Percentiles rank a stretch among this genome's conserved stretches.
Conservation (phyloP, 257 asterid species). For the Nicotiana noctiflora region DNA sequence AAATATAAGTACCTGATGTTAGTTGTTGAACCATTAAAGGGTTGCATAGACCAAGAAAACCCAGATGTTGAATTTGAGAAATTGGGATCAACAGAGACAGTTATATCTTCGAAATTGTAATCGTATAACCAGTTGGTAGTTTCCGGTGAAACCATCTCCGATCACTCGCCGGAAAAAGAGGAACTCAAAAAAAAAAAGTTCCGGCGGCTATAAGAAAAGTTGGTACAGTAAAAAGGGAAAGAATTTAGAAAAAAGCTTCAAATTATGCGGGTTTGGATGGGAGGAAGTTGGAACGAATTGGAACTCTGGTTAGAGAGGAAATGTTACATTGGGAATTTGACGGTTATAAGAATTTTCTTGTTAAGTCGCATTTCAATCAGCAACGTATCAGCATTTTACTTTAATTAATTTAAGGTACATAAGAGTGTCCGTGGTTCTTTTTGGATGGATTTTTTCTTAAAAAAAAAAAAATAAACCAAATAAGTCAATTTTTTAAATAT, state of each 20-base stretch:
- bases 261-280: not conserved
- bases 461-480: no score
- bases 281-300: not conserved
- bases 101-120: constrained; percentile 64
- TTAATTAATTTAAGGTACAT: no score
- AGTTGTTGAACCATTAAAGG: constrained; percentile 53
- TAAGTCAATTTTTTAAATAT: no score
- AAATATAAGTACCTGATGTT: constrained; percentile 35
- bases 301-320: not conserved
- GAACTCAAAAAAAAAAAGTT: not conserved
- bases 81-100: constrained; percentile 37
- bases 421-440: no score
- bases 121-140: constrained; percentile 80
- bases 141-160: constrained; percentile 71
- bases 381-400: no score
- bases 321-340: not conserved
- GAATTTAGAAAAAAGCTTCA: not conserved
- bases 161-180: not conserved
- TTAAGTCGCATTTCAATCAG: no score
- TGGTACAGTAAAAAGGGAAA: not conserved
- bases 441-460: no score
- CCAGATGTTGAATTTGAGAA: constrained; percentile 52
- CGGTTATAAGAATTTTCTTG: not conserved
- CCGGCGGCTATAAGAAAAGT: not conserved
- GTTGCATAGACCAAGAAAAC: constrained; percentile 57